Evolutionary conservation across 2,329 filamentous ascomycete genomes (phyloP), one percentile per base, ranked within the genome.

Genomic region (Leptographium radiaticola): DNA sequence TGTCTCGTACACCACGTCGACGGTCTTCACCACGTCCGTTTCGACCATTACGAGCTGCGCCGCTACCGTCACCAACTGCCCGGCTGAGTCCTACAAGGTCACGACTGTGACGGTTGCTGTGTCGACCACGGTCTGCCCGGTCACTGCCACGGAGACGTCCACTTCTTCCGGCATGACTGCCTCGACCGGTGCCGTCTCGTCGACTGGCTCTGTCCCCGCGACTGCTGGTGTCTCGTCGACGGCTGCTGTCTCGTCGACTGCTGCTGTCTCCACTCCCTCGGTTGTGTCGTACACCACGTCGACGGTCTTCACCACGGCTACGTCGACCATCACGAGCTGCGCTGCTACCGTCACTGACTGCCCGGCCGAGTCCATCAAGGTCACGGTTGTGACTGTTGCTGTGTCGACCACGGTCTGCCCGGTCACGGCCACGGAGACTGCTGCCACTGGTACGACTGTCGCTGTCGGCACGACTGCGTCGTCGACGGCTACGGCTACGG

Each of bases 121-220:
- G 49, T 77, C 75, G 51, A 83, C 81, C 58, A 83, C 80, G 43
- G 64, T 82, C 63, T 81, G 78, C 73, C 79, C 77, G 25, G 75
- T 80, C 56, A 79, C 76, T n/a, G 74, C 74, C 69, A 79, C 75
- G 44, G 63, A 70, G 59, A 70, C 68, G 42, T 65, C 63, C 42
- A 56, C 64, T 43, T 10, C n/a, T 9, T 36, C 40, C 18, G 18
- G 25, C 36, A 55, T 56, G 20, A 38, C 56, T 43, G 59, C 57
- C 54, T 57, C 59, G 50, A 52, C 36, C 16, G 40, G 44, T 13
- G 36, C 39, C 31, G 30, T 45, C 20, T 13, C 43, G n/a, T 25
- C 18, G 33, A 36, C 51, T 12, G 34, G 15, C 34, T 34, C 44
- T 48, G 61, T 58, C 56, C 59, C 59, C 53, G 55, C 42, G 13